Base-by-base conservation (phyloP, 768 basidiomycete species). In the Galerina marginata region DNA sequence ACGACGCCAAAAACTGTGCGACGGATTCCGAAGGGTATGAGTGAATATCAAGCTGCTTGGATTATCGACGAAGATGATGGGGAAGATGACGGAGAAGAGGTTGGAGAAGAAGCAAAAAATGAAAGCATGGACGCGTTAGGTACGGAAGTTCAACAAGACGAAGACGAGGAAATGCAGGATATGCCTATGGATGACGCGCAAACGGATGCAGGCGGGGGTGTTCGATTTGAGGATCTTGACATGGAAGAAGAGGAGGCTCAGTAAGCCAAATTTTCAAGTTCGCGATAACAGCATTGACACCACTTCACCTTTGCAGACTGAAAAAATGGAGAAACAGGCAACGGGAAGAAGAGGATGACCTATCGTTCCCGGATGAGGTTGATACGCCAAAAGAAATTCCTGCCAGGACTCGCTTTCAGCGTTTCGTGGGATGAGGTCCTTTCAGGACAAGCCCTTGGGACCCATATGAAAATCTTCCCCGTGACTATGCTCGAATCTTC, bases 371-470 rank as follows among this genome's bases (percentile, higher is more conserved):
- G 0, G 96, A 99, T 69, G 96, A 99, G 73, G 83, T 96, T 10
- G 96, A 99, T 67, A 99, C 97, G 0, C 96, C 96, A 0, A 86
- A 87, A 64, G 91, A 98, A 58, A 77, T 89, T 9, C 77, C 92
- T 2, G 96, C 96, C 3, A 80, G 84, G 15, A 83, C 82, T 9
- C 86, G 97, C 10, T 99, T 99, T 77, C 93, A 94, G 68, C 85
- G 96, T 49, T 99, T 88, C 88, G 96, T 59, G 96, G 96, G 7
- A 74, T 99, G 76, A 87, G 88, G 48, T 95, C 92, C 12, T 93
- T 99, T 82, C n/a, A 81, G 96, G 39, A 99, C 96, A 6, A 95
- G 93, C 71, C 93, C 93, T 39, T 99, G 96, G 97, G 97, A 99
- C 72, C 89, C 96, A 7, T 98, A 91, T 67, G 96, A 99, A 75